Base-by-base conservation (phyloP, 129 eudicot species). In the Flaveria brownii region DNA sequence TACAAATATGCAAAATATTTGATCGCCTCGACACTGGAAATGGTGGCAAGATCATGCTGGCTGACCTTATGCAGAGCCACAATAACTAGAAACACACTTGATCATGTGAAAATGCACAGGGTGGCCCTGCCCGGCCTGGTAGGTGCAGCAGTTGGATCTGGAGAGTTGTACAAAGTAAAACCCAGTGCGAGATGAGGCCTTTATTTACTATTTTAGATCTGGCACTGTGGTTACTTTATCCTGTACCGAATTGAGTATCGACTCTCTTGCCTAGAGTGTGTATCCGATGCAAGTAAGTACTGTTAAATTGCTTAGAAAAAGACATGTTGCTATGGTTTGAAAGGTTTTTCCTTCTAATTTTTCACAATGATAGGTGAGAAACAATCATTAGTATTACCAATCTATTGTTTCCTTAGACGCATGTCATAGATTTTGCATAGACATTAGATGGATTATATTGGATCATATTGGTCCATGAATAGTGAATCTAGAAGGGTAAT, bases 31-130 rank as follows among this genome's bases (percentile, higher is more conserved):
- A 92, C 52, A 16, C 85, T 16, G 93, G 93, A 49, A 86, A 83
- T 65, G 83, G 88, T 83, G 96, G 97, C 18, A 89, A 88, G 82
- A 92, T 92, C 47, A 92, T 85, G 72, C 82, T 92, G 43, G 84
- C 89, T 0, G 93, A 92, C 80, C 96, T 92, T 45, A 82, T 87
- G 89, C 83, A 92, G 70, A 73, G 45, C 70, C 75, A 67, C 55
- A 70, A 67, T 67, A 43, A 67, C 26, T 80, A 55, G 74, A 65
- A n/a, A 43, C 70, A 52, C 54, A 42, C 46, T 17, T 28, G 46
- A 25, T 39, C 70, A 26, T 69, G 75, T 43, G 47, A 77, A 57
- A 56, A 20, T 5, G 11, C 9, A n/a, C 61, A 30, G n/a, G 60
- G 26, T 60, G 78, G 47, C 70, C 41, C 22, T 8, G 49, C 70